Conservation (phyloP, 140 eudicot species). For the Stevia rebaudiana region DNA sequence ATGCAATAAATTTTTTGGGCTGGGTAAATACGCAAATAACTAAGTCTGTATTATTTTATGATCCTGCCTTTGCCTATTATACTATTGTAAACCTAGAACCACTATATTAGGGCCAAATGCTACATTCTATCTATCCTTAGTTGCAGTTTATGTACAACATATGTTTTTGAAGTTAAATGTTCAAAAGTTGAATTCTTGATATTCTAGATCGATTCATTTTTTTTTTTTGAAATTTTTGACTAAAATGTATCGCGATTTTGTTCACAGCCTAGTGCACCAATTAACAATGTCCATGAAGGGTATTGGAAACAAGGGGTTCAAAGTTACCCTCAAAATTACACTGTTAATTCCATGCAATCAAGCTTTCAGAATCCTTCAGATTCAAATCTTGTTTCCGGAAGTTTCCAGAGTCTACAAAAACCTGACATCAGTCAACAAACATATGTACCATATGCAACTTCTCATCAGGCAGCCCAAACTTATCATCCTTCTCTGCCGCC, state of each 20-base stretch:
- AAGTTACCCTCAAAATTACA: slow-evolving; percentile 47
- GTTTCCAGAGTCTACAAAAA: slow-evolving; percentile 51
- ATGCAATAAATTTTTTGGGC: no score
- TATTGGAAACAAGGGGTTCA: slow-evolving; percentile 79
- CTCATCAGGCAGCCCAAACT: slow-evolving; percentile 48
- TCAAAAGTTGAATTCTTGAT: neutral
- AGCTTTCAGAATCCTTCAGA: slow-evolving; percentile 52
- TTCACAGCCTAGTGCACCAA: slow-evolving; percentile 61
- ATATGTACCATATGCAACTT: slow-evolving; percentile 39
- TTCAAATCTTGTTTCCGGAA: slow-evolving; percentile 34
- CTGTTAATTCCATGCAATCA: slow-evolving; percentile 33
- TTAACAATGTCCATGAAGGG: slow-evolving; percentile 54
- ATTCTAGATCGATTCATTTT: neutral
- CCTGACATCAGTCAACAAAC: slow-evolving; percentile 41
- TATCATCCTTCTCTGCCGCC: slow-evolving; percentile 47
- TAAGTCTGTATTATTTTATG: neutral
- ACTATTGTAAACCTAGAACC: neutral
- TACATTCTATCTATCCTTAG: neutral
- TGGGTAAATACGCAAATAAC: no score
- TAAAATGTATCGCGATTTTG: slow-evolving; percentile 21
- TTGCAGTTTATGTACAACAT: neutral
- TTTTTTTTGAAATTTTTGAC: slow-evolving; percentile 5
- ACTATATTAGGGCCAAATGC: neutral
- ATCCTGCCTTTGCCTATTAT: neutral
- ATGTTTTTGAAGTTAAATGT: neutral